These are phyloP conservation scores for Kockovaella imperatae DNA, from an alignment of 768 basidiomycete species.

Conservation along the genomic window DNA sequence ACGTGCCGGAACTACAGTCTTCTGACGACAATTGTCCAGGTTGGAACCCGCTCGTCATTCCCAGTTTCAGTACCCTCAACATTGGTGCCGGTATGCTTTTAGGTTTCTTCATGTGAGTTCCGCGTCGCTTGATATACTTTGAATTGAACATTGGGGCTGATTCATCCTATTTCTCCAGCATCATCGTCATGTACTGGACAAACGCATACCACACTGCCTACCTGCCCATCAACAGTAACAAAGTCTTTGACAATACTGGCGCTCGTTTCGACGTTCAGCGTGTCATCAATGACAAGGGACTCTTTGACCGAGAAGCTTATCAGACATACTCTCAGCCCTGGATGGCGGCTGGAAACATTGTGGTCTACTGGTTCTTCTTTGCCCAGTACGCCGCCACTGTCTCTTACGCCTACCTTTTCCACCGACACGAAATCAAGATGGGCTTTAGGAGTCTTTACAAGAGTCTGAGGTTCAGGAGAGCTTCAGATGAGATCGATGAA, in stretches of 20 bases:
- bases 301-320: constrained; percentile 50
- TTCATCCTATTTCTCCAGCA: not conserved
- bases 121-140: constrained; percentile 28
- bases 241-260: constrained; percentile 49
- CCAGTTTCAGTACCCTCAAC: constrained; percentile 47
- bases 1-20: no score
- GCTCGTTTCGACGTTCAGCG: constrained; percentile 50
- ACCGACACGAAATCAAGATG: constrained; percentile 12
- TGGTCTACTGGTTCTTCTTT: constrained; percentile 48
- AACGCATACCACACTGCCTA: constrained; percentile 37
- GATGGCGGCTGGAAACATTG: constrained; percentile 46
- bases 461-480: constrained; percentile 1
- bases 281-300: constrained; percentile 47
- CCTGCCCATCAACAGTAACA: constrained; percentile 45
- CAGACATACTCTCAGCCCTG: constrained; percentile 48
- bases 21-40: no score
- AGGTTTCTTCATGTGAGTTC: constrained; percentile 22
- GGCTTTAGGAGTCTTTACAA: constrained; percentile 12
- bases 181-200: constrained; percentile 16
- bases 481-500: constrained; percentile 2
- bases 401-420: constrained; percentile 19
- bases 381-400: constrained; percentile 44
- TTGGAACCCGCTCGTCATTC: constrained; percentile 41
- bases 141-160: not conserved
- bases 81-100: constrained; percentile 42